Percentiles rank a stretch among this genome's conserved stretches.
phyloP scores from a whole-genome alignment of 352 stramenopile species.

The Thalassiosira sp. region DNA sequence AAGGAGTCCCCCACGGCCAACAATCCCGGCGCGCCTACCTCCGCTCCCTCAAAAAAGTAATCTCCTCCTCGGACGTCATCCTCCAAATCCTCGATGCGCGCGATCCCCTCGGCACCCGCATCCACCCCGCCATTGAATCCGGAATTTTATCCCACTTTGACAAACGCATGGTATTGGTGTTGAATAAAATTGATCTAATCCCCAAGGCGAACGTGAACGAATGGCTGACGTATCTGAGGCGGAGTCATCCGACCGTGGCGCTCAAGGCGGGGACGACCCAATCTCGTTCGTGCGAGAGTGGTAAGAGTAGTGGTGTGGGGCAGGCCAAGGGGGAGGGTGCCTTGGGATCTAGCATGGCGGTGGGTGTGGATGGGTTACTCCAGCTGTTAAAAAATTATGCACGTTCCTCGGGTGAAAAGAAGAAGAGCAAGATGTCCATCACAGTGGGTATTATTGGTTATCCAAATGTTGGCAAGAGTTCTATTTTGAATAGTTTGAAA shows the following conservation, averaged over 20 bases:
- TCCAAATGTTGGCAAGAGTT: conserved; percentile 94
- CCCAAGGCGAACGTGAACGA: conserved; percentile 92
- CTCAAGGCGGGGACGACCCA: conserved; percentile 93
- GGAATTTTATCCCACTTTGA: conserved; percentile 90
- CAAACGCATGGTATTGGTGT: conserved; percentile 96
- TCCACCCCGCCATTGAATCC: conserved; percentile 90
- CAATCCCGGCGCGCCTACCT: conserved; percentile 91
- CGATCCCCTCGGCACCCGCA: conserved; percentile 93
- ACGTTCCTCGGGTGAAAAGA: conserved; percentile 76
- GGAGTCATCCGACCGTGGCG: conserved; percentile 91
- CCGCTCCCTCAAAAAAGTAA: conserved; percentile 94
- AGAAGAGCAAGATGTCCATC: conserved; percentile 86
- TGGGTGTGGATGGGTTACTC: conserved; percentile 95
- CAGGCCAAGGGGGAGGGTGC: conserved; percentile 62
- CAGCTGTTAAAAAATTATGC: conserved; percentile 99
- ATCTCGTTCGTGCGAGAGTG: conserved; percentile 79
- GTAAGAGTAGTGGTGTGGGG: conserved; percentile 47
- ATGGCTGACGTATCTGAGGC: conserved; percentile 93
- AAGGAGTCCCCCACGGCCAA: conserved; percentile 71
- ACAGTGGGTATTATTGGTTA: conserved; percentile 97
- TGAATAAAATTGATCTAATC: conserved; percentile 99
- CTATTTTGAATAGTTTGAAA: conserved; percentile 86
- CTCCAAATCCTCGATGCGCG: conserved; percentile 96
- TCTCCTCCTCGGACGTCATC: conserved; percentile 95
- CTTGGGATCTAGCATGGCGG: conserved; percentile 73